Percentiles rank a stretch among this genome's conserved stretches.
These are phyloP conservation scores for Mortierella sp. DNA, from an alignment of 371 early-diverging fungal species.

Conservation along the genomic window DNA sequence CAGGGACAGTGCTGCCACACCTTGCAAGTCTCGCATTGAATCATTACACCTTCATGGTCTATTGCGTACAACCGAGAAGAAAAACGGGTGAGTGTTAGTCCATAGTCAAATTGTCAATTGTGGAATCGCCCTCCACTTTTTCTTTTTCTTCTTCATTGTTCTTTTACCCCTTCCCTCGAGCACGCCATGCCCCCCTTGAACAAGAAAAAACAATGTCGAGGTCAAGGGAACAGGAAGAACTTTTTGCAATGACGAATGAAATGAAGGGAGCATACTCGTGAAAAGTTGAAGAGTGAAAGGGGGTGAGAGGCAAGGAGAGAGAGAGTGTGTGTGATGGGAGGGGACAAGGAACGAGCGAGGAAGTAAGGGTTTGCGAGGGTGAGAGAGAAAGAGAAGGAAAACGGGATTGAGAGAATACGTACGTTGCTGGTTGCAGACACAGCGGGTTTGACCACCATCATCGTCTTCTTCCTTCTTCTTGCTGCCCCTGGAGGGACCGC, in stretches of 20 bases:
- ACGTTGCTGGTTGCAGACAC: conserved; percentile 85
- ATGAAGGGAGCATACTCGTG: neutral
- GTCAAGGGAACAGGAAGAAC: neutral
- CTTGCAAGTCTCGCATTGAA: conserved; percentile 90
- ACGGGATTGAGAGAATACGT: conserved; percentile 41
- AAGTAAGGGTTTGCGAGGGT: neutral
- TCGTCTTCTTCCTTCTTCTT: conserved; percentile 58
- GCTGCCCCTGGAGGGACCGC: conserved; percentile 33
- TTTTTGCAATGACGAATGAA: neutral
- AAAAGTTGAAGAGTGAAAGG: neutral
- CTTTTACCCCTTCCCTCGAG: neutral
- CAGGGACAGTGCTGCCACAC: conserved; percentile 95
- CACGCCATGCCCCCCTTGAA: neutral
- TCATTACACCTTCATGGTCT: conserved; percentile 87
- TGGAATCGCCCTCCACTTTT: neutral
- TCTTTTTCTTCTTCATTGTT: neutral
- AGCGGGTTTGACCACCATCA: conserved; percentile 85
- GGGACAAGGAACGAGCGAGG: neutral
- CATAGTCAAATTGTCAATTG: neutral
- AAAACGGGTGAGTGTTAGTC: neutral
- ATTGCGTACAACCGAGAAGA: conserved; percentile 18
- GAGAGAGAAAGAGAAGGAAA: neutral
- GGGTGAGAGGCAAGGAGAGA: neutral
- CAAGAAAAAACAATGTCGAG: neutral
- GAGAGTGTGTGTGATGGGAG: neutral